A percentile compares a stretch with the other conserved stretches of the same genome.
phyloP scores from a whole-genome alignment of 2,329 filamentous ascomycete species.

The Fusarium cicatricum region DNA sequence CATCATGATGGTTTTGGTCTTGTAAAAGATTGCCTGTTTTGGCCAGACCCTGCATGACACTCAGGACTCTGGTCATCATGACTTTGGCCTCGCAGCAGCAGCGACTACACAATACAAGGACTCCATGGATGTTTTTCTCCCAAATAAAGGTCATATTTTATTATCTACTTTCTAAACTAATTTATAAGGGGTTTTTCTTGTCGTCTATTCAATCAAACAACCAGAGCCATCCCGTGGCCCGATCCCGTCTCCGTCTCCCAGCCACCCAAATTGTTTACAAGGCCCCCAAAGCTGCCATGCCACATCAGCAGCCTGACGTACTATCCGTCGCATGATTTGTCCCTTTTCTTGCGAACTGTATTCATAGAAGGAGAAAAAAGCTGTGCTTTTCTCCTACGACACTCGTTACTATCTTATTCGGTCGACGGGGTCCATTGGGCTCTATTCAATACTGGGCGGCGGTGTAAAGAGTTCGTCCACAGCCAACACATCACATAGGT shows the following conservation, averaged over 20 bases:
- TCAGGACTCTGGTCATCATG: conserved; percentile 22
- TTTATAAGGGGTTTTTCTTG: not conserved
- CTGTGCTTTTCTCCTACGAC: not conserved
- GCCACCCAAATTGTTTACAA: conserved; percentile 42
- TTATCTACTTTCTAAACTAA: not conserved
- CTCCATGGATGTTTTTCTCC: not conserved
- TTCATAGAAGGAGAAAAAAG: conserved; percentile 3
- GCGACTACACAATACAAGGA: not conserved
- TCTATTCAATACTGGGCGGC: conserved; percentile 1
- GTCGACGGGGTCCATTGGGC: conserved; percentile 6
- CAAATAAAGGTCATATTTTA: no score
- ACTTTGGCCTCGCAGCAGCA: conserved; percentile 6
- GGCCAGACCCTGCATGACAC: conserved; percentile 26
- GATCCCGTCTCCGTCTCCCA: conserved; percentile 34
- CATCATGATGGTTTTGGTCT: not conserved
- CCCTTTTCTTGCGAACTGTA: not conserved
- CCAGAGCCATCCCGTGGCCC: conserved; percentile 6
- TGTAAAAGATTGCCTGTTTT: conserved; percentile 23
- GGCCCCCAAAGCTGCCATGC: conserved; percentile 29
- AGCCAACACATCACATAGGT: conserved; percentile 11
- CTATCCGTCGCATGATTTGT: conserved; percentile 10
- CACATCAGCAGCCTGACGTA: conserved; percentile 20
- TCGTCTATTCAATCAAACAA: not conserved
- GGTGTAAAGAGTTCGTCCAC: conserved; percentile 26
- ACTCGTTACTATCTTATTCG: not conserved